Evolutionary conservation across 768 basidiomycete genomes (phyloP), one percentile per base, ranked within the genome.

Genomic region (Mycena olivaceomarginata): DNA sequence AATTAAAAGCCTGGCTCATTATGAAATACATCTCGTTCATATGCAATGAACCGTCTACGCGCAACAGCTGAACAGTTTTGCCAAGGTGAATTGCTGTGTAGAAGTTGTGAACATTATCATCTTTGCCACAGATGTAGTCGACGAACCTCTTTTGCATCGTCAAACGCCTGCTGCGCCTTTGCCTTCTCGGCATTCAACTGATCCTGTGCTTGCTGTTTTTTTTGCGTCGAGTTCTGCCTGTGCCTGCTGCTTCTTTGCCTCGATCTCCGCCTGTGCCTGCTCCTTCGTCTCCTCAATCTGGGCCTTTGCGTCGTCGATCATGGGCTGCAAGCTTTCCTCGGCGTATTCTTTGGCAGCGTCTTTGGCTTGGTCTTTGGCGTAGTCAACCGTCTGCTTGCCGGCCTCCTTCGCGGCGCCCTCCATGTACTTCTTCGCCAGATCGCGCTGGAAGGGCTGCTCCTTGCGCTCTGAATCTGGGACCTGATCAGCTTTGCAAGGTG

Each of bases 221-320:
- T 51, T 43, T 16, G 63, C 64, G 63, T 76, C 75, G 64, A 76
- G 6, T 45, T 71, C 75, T 16, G 43, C 75, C 65, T 76, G 70
- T 15, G 75, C 75, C 13, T 64, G 48, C 45, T 65, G 25, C 39
- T 71, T 65, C 53, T 37, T 25, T 43, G 70, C 71, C 12, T 77
- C 72, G n/a, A 74, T 67, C 51, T 62, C 66, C 5, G 56, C 82
- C 80, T 83, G 77, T 13, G 81, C 85, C 57, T 83, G 76, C 31
- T 81, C 82, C 63, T 82, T 83, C 2, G 82, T 82, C 18, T 83
- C 80, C n/a, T 82, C 82, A 37, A 84, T 70, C 57, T 84, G 76
- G 37, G 81, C 67, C 45, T 74, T 67, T 10, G 67, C 67, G 48
- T 51, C 67, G 59, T 74, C 73, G 15, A 74, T 1, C 46, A 67